Evolutionary conservation across 2,329 filamentous ascomycete genomes (phyloP), one percentile per base, ranked within the genome.

Genomic region (Fusarium sp.): DNA sequence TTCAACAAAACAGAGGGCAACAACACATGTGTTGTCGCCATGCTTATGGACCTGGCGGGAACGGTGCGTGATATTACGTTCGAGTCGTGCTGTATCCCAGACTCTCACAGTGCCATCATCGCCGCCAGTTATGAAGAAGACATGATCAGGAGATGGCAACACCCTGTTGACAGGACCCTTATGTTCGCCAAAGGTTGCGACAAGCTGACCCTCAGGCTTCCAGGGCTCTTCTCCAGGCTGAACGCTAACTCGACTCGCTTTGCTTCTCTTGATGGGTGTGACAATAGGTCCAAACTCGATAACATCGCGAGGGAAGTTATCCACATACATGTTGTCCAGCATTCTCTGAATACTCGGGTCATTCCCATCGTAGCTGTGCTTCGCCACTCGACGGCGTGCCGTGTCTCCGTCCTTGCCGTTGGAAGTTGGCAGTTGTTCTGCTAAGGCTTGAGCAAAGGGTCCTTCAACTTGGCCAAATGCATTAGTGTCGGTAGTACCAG

Each of bases 71-170:
- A 98, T 89, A 77, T 98, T 98, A 46, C 94, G 91, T 80, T 99
- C 96, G 9, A 99, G 85, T 25, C 96, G 88, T 27, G 90, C 90
- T 27, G 94, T 92, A 80, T 99, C 96, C 96, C 96, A 99, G 7
- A 99, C 87, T 76, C 93, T 97, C 60, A 98, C 93, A 9, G 88
- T 90, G 4, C 96, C 93, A 79, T 99, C 96, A 75, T 97, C 93
- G 12, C 94, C 95, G 9, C 91, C 95, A 1, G 96, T 98, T 60
- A 98, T 87, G 79, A 99, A 99, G 81, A 99, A 99, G 7, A 91
- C 83, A 78, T 99, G 95, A 76, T 99, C 96, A 1, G 95, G 94
- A 3, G 96, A 91, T 10, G 94, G 88, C 4, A 92, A 85, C 13
- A 98, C 88, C 12, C 94, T 89, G 75, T 92, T 97, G 69, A 98